Percentiles rank a stretch among this genome's conserved stretches.
phyloP scores from a whole-genome alignment of 352 stramenopile species.

The Globisporangium barbulae region DNA sequence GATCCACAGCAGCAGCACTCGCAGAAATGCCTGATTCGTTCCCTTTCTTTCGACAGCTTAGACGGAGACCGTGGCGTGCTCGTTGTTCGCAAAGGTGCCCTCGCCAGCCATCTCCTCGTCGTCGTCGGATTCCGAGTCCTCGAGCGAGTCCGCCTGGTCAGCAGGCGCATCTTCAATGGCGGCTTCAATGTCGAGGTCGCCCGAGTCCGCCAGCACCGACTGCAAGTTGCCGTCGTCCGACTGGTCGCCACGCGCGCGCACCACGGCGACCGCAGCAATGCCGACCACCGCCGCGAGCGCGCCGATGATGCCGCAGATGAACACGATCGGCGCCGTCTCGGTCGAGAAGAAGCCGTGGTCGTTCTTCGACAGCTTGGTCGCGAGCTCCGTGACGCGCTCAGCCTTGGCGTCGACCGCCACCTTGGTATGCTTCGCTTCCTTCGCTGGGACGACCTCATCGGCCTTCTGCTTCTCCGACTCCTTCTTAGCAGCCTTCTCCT shows the following conservation, averaged over 20 bases:
- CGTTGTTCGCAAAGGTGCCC: conserved; percentile 54
- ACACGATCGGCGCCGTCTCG: conserved; percentile 42
- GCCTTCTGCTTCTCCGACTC: conserved; percentile 13
- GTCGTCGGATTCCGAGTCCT: conserved; percentile 51
- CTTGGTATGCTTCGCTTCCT: conserved; percentile 9
- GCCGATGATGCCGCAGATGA: conserved; percentile 66
- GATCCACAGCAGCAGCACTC: background rate
- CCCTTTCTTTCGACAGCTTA: background rate
- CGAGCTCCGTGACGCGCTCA: conserved; percentile 44
- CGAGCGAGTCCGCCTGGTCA: conserved; percentile 37
- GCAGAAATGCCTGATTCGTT: too few relatives aligned
- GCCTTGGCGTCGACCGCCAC: conserved; percentile 16
- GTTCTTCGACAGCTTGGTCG: conserved; percentile 46
- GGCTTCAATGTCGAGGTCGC: conserved; percentile 59
- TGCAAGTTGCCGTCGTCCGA: conserved; percentile 23
- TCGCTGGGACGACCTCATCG: background rate
- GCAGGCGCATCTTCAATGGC: conserved; percentile 31
- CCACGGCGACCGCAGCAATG: conserved; percentile 51
- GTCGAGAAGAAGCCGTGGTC: conserved; percentile 37
- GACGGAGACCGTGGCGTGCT: conserved; percentile 28
- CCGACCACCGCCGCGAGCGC: conserved; percentile 63
- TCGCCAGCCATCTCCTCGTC: conserved; percentile 38
- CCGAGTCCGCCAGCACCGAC: conserved; percentile 42
- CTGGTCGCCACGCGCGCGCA: conserved; percentile 23
- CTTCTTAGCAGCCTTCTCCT: conserved; percentile 17